Evolutionary conservation across 495 filamentous ascomycete genomes (phyloP).

Genomic region (Aspergillus taichungensis): DNA sequence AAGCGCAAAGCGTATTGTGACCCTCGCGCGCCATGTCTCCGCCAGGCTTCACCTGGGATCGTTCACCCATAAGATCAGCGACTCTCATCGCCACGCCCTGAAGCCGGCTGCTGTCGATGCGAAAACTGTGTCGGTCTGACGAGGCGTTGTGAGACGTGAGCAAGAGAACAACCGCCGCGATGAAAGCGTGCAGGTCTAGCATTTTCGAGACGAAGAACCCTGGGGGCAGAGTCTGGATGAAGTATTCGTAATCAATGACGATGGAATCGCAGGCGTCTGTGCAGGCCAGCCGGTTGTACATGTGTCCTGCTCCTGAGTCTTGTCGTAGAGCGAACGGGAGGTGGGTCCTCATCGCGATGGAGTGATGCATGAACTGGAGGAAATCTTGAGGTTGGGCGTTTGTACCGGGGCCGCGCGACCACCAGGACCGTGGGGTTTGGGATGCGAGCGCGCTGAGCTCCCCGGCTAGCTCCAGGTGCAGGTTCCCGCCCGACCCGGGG

Average conservation of each 20-base stretch:
- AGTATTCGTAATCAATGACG: constrained; percentile 13
- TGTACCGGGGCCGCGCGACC: constrained; percentile 4
- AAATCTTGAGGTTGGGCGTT: constrained; percentile 12
- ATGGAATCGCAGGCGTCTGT: constrained; percentile 19
- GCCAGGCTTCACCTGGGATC: constrained; percentile 5
- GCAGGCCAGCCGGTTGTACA: constrained; percentile 17
- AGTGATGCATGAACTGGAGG: constrained; percentile 22
- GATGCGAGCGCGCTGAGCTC: constrained; percentile 16
- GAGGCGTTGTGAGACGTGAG: constrained; percentile 10
- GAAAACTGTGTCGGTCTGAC: constrained; percentile 5
- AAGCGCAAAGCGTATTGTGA: constrained; percentile 9
- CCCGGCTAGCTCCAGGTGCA: constrained; percentile 9
- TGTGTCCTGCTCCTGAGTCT: constrained; percentile 8
- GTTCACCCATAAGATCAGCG: constrained; percentile 9
- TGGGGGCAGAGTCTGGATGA: constrained; percentile 12
- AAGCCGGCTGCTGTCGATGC: constrained; percentile 3
- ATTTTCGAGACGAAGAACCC: constrained; percentile 21
- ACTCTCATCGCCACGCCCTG: constrained; percentile 2
- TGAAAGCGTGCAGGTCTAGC: constrained; percentile 24
- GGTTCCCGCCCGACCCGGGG: constrained; percentile 6
- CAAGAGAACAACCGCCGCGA: constrained; percentile 18
- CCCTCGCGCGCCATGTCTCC: constrained; percentile 10
- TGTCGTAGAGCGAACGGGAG: constrained; percentile 20
- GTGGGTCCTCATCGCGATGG: constrained; percentile 18
- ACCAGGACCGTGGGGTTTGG: constrained; percentile 18